Evolutionary conservation across 1,284 basidiomycete species (phyloP).

Genomic region (Papiliotrema fonsecae): DNA sequence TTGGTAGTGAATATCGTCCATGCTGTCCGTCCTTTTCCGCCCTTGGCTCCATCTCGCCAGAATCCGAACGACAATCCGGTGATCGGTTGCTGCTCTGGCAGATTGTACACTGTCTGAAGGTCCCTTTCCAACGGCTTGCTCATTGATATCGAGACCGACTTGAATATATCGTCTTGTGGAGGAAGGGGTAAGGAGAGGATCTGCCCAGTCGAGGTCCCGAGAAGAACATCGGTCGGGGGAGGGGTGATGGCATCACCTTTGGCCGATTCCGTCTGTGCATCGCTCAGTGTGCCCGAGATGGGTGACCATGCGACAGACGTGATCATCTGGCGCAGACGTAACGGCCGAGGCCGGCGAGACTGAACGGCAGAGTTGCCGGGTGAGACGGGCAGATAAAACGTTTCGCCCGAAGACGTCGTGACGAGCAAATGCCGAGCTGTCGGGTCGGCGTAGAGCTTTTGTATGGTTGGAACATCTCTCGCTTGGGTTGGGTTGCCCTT

Average conservation of each 20-base stretch:
- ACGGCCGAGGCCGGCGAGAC: conserved; percentile 64
- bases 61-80: conserved; percentile 78
- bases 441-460: conserved; percentile 84
- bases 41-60: conserved; percentile 31
- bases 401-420: conserved; percentile 81
- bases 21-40: no score
- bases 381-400: conserved; percentile 73
- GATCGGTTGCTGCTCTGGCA: conserved; percentile 72
- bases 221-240: conserved; percentile 52
- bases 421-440: conserved; percentile 84
- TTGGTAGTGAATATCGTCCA: conserved; percentile 78
- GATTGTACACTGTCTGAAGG: conserved; percentile 68
- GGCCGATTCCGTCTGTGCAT: conserved; percentile 1
- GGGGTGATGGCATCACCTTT: conserved; percentile 32
- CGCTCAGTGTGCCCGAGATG: conserved; percentile 25
- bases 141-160: conserved; percentile 55
- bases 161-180: conserved; percentile 85
- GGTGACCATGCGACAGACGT: conserved; percentile 93
- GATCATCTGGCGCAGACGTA: conserved; percentile 83
- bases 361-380: conserved; percentile 39
- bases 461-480: conserved; percentile 54
- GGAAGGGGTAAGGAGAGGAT: conserved; percentile 71
- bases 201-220: conserved; percentile 77
- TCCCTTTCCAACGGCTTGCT: conserved; percentile 54
- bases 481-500: conserved; percentile 19